Evolutionary conservation across 2,329 filamentous ascomycete genomes (phyloP), one percentile per base, ranked within the genome.

Genomic region (Fusarium sarcochroum): DNA sequence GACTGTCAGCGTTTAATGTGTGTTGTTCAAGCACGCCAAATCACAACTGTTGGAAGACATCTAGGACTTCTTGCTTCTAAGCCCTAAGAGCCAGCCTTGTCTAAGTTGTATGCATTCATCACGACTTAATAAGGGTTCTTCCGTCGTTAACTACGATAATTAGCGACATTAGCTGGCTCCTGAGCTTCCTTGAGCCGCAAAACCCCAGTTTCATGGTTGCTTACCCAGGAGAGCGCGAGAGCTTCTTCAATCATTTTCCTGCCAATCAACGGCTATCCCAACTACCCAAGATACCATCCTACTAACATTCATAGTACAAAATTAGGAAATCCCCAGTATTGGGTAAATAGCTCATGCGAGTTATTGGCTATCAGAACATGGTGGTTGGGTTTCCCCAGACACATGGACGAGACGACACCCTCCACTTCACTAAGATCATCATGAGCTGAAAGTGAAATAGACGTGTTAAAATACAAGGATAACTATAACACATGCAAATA

Each of bases 131-230:
- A 15, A 23, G 13, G 13, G 40, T 23, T 21, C 1, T 13, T 42
- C 20, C 20, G 14, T 5, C 21, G 40, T 15, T 44, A 21, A 44
- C 18, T 17, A 50, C 25, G 20, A 25, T 37, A 35, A 14, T 17
- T 17, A 35, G 25, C n/a, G 25, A 45, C 25, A 5, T 42, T 42
- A 27, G 13, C 25, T 47, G 15, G 11, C 32, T 27, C 14, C 20
- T 30, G 23, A 17, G 41, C 48, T 58, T 32, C 48, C n/a, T 64
- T 57, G 40, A 25, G 38, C 27, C 17, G 7, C 45, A 46, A n/a
- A 51, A 27, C 18, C 44, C 42, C 7, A 7, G 15, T 40, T 38
- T 34, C 17, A 25, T 6, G 13, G 23, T 44, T 14, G 18, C 47
- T 11, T 57, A 58, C 42, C 47, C 32, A 32, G 48, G 47, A 44